phyloP scores from a whole-genome alignment of 345 rosid genomes.

The Luvunga scandens region DNA sequence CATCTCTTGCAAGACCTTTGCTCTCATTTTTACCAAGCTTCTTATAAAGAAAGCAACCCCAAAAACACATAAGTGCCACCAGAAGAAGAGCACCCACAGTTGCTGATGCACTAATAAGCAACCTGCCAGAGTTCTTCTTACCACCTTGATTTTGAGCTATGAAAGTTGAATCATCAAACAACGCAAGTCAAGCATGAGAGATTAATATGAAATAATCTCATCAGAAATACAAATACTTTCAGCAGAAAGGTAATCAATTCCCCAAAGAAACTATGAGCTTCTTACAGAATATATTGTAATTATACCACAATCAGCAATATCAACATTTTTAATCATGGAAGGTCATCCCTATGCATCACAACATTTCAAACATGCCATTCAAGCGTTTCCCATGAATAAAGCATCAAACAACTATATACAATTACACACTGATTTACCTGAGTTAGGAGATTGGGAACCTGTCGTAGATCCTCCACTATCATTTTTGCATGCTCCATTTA shows the following conservation, averaged over 20 bases:
- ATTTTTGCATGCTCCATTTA: constrained; percentile 56
- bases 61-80: constrained; percentile 98
- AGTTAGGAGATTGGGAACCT: constrained; percentile 34
- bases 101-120: constrained; percentile 90
- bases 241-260: background rate
- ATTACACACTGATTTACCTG: constrained; percentile 44
- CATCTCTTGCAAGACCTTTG: constrained; percentile 74
- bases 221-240: background rate
- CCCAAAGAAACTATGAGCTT: background rate
- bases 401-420: constrained; percentile 7
- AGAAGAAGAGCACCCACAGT: constrained; percentile 94
- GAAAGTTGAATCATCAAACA: constrained; percentile 22
- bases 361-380: background rate
- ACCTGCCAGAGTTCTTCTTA: constrained; percentile 67
- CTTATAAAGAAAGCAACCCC: constrained; percentile 98
- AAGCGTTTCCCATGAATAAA: background rate
- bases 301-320: background rate
- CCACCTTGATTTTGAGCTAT: constrained; percentile 64
- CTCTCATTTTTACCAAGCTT: constrained; percentile 86
- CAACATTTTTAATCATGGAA: background rate
- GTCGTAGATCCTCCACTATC: constrained; percentile 45
- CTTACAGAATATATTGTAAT: background rate
- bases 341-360: background rate
- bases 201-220: background rate
- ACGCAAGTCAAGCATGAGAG: constrained; percentile 2